These are phyloP conservation scores for Nicotiana obtusifolia DNA, from an alignment of 257 asterid genomes.

Conservation along the genomic window DNA sequence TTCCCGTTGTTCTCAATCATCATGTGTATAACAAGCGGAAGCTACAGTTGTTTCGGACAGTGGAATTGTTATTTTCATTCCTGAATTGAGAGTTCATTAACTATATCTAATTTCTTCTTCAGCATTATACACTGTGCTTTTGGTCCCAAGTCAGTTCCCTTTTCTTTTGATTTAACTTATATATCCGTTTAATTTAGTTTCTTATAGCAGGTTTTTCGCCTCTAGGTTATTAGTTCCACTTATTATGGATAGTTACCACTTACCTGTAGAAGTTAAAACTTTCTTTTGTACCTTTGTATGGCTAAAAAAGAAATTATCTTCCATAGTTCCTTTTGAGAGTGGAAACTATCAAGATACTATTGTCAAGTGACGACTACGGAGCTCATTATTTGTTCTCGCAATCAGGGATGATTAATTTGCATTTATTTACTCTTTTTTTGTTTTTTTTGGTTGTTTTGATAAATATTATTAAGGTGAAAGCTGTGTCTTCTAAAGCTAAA, in stretches of 20 bases:
- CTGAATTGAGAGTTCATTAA: background rate
- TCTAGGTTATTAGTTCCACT: too few species aligned
- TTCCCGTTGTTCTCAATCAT: background rate
- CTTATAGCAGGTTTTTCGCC: too few species aligned
- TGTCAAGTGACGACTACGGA: background rate
- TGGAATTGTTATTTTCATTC: background rate
- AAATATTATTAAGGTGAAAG: background rate
- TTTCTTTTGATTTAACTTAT: background rate
- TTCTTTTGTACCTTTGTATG: background rate
- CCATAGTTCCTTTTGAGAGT: background rate
- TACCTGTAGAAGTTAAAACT: too few species aligned
- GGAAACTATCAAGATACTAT: background rate
- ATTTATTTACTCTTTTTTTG: too few species aligned
- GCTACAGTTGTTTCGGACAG: background rate
- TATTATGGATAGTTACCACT: too few species aligned
- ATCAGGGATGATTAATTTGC: too few species aligned
- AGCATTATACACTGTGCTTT: background rate
- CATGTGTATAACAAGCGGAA: background rate
- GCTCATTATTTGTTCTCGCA: background rate
- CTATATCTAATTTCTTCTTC: background rate
- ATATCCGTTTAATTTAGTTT: too few species aligned
- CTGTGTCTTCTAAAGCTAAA: background rate
- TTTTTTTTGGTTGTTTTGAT: background rate
- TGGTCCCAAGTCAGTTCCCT: background rate
- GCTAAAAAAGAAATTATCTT: background rate